phyloP scores from a whole-genome alignment of 345 rosid genomes.

The Dimocarpus longan region DNA sequence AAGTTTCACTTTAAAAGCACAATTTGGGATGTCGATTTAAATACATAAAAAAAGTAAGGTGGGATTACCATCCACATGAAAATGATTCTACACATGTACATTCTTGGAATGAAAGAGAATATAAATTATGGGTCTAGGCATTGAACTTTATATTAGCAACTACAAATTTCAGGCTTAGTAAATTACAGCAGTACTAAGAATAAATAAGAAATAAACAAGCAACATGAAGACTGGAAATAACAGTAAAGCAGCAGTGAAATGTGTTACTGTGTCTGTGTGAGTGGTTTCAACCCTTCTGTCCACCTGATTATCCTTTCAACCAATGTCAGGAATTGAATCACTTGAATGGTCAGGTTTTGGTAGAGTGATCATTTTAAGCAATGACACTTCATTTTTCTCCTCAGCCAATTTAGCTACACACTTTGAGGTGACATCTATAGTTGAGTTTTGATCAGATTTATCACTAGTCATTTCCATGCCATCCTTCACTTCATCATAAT shows the following conservation, averaged over 20 bases:
- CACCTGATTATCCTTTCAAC: background rate
- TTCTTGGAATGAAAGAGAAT: too few species aligned
- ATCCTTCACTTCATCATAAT: background rate
- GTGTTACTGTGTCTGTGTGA: background rate
- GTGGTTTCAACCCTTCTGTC: background rate
- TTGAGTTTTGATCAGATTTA: background rate
- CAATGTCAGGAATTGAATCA: background rate
- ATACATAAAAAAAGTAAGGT: too few species aligned
- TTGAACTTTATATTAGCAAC: too few species aligned
- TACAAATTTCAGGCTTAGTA: background rate
- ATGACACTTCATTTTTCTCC: background rate
- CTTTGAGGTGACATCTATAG: background rate
- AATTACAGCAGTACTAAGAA: background rate
- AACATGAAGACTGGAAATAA: background rate
- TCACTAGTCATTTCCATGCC: background rate
- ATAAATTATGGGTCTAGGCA: too few species aligned
- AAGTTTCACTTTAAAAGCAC: too few species aligned
- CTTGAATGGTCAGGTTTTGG: background rate
- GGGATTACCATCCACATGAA: too few species aligned
- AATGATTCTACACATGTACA: too few species aligned
- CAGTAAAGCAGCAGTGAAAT: background rate
- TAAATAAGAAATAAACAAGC: conserved; percentile 5
- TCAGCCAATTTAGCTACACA: background rate
- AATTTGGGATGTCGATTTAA: too few species aligned
- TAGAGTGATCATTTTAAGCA: background rate